Base-by-base conservation (phyloP, 495 filamentous ascomycete species). In the Pyrenula massariospora region DNA sequence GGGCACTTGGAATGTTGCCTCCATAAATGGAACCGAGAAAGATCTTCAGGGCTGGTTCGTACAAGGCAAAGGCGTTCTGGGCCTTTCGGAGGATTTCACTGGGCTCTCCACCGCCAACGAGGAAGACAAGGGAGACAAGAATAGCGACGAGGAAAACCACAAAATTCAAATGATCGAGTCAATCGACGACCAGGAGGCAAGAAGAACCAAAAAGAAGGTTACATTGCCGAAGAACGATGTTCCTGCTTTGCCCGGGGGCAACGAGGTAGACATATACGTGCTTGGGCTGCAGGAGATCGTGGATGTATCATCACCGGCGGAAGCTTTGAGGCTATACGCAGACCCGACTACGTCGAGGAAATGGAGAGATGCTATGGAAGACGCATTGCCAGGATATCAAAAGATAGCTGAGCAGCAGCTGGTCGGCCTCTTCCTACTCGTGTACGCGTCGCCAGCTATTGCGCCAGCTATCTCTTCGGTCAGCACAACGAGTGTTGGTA, bases 1-100 rank as follows among this genome's bases (percentile, higher is more conserved):
- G 22, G 93, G 91, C 3, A 84, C 86, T 1, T 99, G 94, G 94
- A 99, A 99, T 69, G 89, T 96, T 24, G 94, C 90, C 8, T 83
- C 86, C 1, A 79, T 85, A 56, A 77, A 84, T 47, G 87, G 85
- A 25, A 91, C 89, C 1, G 91, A 95, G 66, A 85, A 87, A 59
- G 91, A 96, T 66, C 72, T 96, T 8, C 86, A 80, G 1, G 82
- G 77, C 24, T 96, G 91, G 91, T 94, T 96, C 64, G 77, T 91
- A 19, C 74, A 85, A 2, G 86, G 85, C 2, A 81, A 87, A 61
- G 89, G 86, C 3, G 31, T 59, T 21, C 54, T 21, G 8, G 50
- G 50, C 8, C 63, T 91, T 1, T 78, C 82, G 58, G 74, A 83
- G 42, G 68, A 70, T 12, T 64, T 91, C 12, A 76, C 78, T 0